Evolutionary conservation across 176 grass and related monocot species (phyloP).

Genomic region (Elymus sibiricus): DNA sequence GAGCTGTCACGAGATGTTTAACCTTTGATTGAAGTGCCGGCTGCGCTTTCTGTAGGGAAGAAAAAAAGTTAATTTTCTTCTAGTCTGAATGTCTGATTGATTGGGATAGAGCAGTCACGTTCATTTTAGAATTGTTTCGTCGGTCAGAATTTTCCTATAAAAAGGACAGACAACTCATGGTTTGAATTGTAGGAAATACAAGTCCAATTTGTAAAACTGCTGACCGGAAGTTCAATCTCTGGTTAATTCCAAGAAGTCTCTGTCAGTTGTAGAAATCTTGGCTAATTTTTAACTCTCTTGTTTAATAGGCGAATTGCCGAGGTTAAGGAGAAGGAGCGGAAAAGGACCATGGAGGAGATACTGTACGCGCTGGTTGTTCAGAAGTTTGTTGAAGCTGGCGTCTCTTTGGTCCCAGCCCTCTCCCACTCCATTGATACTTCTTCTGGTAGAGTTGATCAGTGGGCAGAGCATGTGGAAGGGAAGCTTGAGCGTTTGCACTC

Average conservation of each 20-base stretch:
- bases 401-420: conserved; percentile 77
- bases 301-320: conserved; percentile 87
- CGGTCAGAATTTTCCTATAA: not conserved
- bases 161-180: not conserved
- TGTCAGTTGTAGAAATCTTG: not conserved
- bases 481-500: conserved; percentile 80
- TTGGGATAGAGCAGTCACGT: conserved; percentile 12
- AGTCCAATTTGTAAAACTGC: not conserved
- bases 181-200: not conserved
- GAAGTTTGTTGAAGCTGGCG: conserved; percentile 83
- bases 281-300: conserved; percentile 20
- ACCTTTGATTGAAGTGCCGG: not conserved
- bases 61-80: not conserved
- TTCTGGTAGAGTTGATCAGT: conserved; percentile 58
- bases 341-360: conserved; percentile 85
- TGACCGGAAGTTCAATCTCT: not conserved
- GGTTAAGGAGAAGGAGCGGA: conserved; percentile 89
- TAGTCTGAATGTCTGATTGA: conserved; percentile 19
- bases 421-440: conserved; percentile 53
- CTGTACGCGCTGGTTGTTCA: conserved; percentile 91
- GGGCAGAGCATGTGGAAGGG: conserved; percentile 46
- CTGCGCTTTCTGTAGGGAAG: not conserved
- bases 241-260: not conserved
- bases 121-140: conserved; percentile 10
- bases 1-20: not conserved